Base-by-base conservation (phyloP, 495 filamentous ascomycete genomes). In the Neurospora hispaniola region DNA sequence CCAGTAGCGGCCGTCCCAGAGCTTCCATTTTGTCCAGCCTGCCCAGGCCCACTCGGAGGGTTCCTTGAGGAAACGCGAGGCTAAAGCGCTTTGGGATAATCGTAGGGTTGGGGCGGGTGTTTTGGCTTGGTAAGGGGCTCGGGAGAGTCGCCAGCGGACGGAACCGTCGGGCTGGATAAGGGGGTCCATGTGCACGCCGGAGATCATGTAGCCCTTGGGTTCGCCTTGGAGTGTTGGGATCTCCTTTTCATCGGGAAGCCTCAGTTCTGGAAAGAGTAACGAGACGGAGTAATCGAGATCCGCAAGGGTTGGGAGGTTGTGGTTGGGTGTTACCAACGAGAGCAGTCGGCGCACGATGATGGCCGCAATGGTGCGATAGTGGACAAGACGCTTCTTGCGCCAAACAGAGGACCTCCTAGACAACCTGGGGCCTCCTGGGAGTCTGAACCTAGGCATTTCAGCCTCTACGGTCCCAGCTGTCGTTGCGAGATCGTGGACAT, bases 1-100 rank as follows among this genome's bases (percentile, higher is more conserved):
- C 95, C 95, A 98, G 82, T 87, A 97, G 10, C 95, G 87, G 11
- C 90, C 87, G 78, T 98, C 95, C 87, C 89, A 97, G 1, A 96
- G 82, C 4, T 75, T 75, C 86, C 86, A 89, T 0, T 73, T 41
- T n/a, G 75, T 78, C 83, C 81, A 77, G 41, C n/a, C 7, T 6
- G 69, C 62, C 72, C 48, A 66, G 9, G 72, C 66, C 77, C 74
- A 78, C 0, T 42, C 23, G 0, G 48, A 43, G 2, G 76, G 72
- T 5, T 39, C 41, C 2, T 46, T 44, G 9, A 42, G 14, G 5
- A 27, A 16, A 5, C 79, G 77, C 41, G 27, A 10, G 8, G 20
- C 27, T 16, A 78, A 62, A 31, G 7, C 70, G 41, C 10, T 43
- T 27, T 74, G 73, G n/a, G 81, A 74, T 74, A 10, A 69, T 9